Percentiles rank a stretch among this genome's conserved stretches.
These are phyloP conservation scores for Corynascus novoguineensis DNA, from an alignment of 495 filamentous ascomycete genomes.

Conservation along the genomic window DNA sequence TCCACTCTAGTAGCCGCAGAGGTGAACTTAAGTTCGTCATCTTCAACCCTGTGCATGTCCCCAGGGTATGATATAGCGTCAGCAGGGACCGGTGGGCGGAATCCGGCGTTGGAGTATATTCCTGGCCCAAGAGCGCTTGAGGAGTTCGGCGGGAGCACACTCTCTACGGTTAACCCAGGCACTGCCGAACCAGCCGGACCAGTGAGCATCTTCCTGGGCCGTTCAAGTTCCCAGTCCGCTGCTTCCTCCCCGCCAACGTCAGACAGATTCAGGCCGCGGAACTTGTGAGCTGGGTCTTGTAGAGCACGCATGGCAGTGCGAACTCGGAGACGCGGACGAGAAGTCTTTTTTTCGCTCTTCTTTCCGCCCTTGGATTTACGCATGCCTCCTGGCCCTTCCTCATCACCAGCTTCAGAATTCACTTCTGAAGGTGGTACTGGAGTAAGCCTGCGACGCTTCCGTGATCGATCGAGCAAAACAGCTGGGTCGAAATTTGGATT, in stretches of 20 bases:
- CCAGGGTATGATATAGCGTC: background rate
- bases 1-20: background rate
- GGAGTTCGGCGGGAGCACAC: background rate
- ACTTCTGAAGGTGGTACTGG: slow-evolving; percentile 18
- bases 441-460: slow-evolving; percentile 25
- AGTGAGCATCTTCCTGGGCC: background rate
- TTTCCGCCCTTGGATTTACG: slow-evolving; percentile 7
- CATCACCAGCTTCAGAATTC: slow-evolving; percentile 35
- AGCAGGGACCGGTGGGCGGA: background rate
- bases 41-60: background rate
- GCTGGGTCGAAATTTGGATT: slow-evolving; percentile 44
- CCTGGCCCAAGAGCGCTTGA: background rate
- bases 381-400: slow-evolving; percentile 24
- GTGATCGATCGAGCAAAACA: slow-evolving; percentile 19
- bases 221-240: background rate
- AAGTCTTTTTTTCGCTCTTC: slow-evolving; percentile 7
- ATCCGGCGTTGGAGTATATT: background rate
- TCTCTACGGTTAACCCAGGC: background rate
- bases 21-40: background rate
- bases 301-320: slow-evolving; percentile 14
- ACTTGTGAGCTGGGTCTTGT: background rate
- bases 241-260: background rate
- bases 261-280: slow-evolving; percentile 10
- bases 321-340: background rate
- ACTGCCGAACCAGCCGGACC: background rate